Evolutionary conservation across 1,139 yeast genomes (phyloP).

Genomic region (Suhomyces coccinellae): DNA sequence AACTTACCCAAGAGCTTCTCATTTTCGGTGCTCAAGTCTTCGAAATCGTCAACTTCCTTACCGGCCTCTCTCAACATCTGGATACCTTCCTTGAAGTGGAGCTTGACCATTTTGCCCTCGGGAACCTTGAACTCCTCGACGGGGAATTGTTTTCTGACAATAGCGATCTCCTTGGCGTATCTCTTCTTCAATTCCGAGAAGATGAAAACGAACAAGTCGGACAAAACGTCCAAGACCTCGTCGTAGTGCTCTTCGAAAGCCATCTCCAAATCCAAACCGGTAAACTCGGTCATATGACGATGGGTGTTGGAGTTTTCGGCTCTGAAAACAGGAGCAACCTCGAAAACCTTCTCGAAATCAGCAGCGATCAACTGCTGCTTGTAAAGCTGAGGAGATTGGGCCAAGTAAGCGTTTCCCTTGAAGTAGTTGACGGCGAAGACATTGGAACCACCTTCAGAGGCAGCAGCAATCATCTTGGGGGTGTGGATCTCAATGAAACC

Average conservation of each 20-base stretch:
- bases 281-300: constrained; percentile 98
- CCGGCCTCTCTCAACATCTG: constrained; percentile 80
- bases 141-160: constrained; percentile 93
- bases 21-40: constrained; percentile 90
- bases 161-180: constrained; percentile 79
- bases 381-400: constrained; percentile 97
- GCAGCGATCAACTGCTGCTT: constrained; percentile 98
- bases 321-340: constrained; percentile 96
- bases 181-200: constrained; percentile 80
- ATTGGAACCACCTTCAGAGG: constrained; percentile 97
- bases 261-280: constrained; percentile 97
- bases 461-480: constrained; percentile 92
- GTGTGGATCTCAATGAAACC: constrained; percentile 91
- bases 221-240: constrained; percentile 82
- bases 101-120: constrained; percentile 84
- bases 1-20: constrained; percentile 90
- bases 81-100: constrained; percentile 90
- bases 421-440: constrained; percentile 92
- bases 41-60: constrained; percentile 79
- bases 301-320: constrained; percentile 99
- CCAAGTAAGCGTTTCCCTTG: constrained; percentile 88
- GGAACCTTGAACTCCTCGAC: constrained; percentile 97
- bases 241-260: constrained; percentile 97
- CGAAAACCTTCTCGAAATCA: constrained; percentile 94
- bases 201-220: constrained; percentile 84